Base-by-base conservation (phyloP, 2,329 filamentous ascomycete genomes). In the Hypoxylon sp. region DNA sequence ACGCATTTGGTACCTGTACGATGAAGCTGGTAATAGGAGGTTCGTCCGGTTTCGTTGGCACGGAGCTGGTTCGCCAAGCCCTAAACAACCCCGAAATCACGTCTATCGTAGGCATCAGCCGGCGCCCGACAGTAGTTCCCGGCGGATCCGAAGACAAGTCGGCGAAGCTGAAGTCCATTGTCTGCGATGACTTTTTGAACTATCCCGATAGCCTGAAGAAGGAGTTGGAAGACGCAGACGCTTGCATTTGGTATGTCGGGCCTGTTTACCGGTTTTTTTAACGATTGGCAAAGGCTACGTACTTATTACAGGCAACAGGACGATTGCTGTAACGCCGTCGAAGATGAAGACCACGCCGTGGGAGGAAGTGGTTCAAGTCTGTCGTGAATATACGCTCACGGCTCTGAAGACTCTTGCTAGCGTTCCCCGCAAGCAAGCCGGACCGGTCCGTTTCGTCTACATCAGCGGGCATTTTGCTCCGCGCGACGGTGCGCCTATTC, bases 51-150 rank as follows among this genome's bases (percentile, higher is more conserved):
- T 74, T 71, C 35, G 66, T 78, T 1, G 77, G 63, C 19, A 69
- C 60, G 31, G 76, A 78, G 47, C 46, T 79, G 12, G 56, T 79
- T 42, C 73, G 73, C 8, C 75, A 78, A 38, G 71, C 71, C 15
- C 60, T 78, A 8, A 60, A 58, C 5, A 63, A 61, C 23, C 66
- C 67, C 0, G 54, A 64, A 6, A 66, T 79, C 43, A 73, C 70
- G 0, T 70, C 72, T 4, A 57, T 79, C 15, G 58, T 78, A 7
- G 75, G 71, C 2, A 56, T 78, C 4, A 69, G 68, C 3, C 74
- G 76, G 3, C 71, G 71, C 20, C 62, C 70, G 6, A 66, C 73
- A 0, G 27, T 66, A 0, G 9, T 35, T 21, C 69, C 73, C 0
- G 49, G 57, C 2, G 51, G 51, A 5, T 25, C 37, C 23, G 57